These are phyloP conservation scores for Tolypocladium ovalisporum DNA, from an alignment of 2,329 filamentous ascomycete genomes.

Conservation along the genomic window DNA sequence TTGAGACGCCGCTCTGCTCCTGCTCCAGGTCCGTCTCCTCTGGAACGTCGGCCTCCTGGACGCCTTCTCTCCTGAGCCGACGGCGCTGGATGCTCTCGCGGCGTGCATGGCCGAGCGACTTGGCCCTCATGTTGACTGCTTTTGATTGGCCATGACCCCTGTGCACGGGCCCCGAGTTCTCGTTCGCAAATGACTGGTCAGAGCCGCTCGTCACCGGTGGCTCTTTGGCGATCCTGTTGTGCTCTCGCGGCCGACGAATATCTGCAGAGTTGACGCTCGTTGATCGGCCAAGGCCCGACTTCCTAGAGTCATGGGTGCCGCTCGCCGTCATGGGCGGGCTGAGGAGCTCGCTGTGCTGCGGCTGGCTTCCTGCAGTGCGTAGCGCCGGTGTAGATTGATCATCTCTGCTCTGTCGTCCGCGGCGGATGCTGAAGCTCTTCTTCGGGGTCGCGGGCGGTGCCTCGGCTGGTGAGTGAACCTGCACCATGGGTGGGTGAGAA, in stretches of 20 bases:
- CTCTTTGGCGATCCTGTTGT: slow-evolving; percentile 43
- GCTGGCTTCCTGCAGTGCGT: slow-evolving; percentile 51
- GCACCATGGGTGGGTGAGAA: slow-evolving; percentile 61
- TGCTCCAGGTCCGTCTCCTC: slow-evolving; percentile 85
- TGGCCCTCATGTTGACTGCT: slow-evolving; percentile 61
- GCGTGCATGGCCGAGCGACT: slow-evolving; percentile 80
- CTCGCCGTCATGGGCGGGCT: slow-evolving; percentile 59
- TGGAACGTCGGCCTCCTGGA: slow-evolving; percentile 65
- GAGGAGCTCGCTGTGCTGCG: slow-evolving; percentile 68
- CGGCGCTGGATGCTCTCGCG: slow-evolving; percentile 88
- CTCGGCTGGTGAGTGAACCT: slow-evolving; percentile 69
- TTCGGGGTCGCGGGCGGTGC: slow-evolving; percentile 48
- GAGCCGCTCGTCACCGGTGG: slow-evolving; percentile 69
- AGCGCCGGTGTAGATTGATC: slow-evolving; percentile 34
- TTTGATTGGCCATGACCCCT: slow-evolving; percentile 42
- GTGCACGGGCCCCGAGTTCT: slow-evolving; percentile 37
- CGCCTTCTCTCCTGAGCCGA: slow-evolving; percentile 61
- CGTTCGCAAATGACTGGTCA: slow-evolving; percentile 56
- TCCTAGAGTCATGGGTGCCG: slow-evolving; percentile 42
- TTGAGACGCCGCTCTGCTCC: slow-evolving; percentile 48
- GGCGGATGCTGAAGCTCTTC: slow-evolving; percentile 81
- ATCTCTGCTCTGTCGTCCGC: slow-evolving; percentile 42
- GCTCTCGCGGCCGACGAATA: slow-evolving; percentile 49
- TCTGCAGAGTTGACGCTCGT: slow-evolving; percentile 89
- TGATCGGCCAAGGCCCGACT: slow-evolving; percentile 66